Evolutionary conservation across 306 rosid species (phyloP), one percentile per base, ranked within the genome.

Genomic region (Canavalia gladiata): DNA sequence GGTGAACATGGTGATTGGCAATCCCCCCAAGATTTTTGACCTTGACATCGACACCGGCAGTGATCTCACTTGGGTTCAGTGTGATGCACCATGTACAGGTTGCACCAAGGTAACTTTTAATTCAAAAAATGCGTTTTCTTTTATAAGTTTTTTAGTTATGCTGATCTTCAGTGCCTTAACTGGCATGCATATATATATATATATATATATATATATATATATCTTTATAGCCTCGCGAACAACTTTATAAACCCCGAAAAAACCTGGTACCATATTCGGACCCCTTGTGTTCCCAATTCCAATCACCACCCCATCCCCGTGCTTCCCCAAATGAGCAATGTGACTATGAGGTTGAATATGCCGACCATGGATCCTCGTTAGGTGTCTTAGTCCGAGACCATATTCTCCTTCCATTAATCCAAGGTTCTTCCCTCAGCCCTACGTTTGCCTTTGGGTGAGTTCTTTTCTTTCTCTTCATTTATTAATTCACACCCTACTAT

Each of bases 51-150:
- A 95, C 76, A 47, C 97, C 0, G 99, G 99, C 11, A 95, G 99
- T 89, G 97, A 93, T 72, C 86, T 95, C 78, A 91, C 94, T 34
- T 95, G 97, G 97, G 89, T 95, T 64, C 94, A 92, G 72, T 95
- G 97, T 50, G 94, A 94, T 70, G 95, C 94, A 68, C 94, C 95
- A 1, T 95, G 98, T 72, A 80, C 71, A 5, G 86, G 91, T 29
- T 95, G 97, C 87, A 89, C 95, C 7, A 54, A 31, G 88, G 97
- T 91, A 49, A 54, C 31, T 60, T 75, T 35, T 55, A 55, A 6
- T 62, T 62, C 0, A 33, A 28, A 83, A 12, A 39, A 59, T 54
- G 2, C 41, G 4, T 37, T 37, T 37, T 37, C 41, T 37, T 37
- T 37, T 37, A 2, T 37, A 37, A 37, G 41, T 37, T 37, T 37